Conservation (phyloP, 1,284 basidiomycete species). For the Grifola frondosa region DNA sequence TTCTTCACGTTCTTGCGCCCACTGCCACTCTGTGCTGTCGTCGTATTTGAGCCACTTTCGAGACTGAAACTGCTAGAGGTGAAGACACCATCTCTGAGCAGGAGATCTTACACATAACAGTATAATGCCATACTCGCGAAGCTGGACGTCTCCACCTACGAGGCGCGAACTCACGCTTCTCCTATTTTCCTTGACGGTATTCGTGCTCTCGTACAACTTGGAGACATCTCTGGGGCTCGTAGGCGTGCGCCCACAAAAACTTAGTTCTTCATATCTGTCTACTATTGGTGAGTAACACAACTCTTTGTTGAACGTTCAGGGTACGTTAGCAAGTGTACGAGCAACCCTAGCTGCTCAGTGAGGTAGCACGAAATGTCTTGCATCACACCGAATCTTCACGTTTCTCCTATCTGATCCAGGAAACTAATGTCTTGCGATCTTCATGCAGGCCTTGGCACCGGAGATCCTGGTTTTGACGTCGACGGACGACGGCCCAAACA, state of each 20-base stretch:
- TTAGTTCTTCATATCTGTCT: slow-evolving; percentile 26
- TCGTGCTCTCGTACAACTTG: slow-evolving; percentile 66
- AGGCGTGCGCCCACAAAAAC: slow-evolving; percentile 40
- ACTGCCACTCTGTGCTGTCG: too few species aligned
- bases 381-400: not conserved
- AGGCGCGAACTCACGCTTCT: slow-evolving; percentile 64
- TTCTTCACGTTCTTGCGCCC: too few species aligned
- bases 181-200: slow-evolving; percentile 57
- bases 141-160: slow-evolving; percentile 59
- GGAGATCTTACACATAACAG: not conserved
- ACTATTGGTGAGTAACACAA: slow-evolving; percentile 20
- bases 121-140: slow-evolving; percentile 36
- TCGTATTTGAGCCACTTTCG: too few species aligned
- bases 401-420: slow-evolving; percentile 29
- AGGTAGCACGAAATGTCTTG: not conserved
- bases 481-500: slow-evolving; percentile 51
- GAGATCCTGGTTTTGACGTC: slow-evolving; percentile 32
- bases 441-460: slow-evolving; percentile 38
- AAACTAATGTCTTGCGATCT: slow-evolving; percentile 23
- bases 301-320: too few species aligned
- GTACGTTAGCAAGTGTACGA: too few species aligned
- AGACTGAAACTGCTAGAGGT: too few species aligned
- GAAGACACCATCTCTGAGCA: too few species aligned
- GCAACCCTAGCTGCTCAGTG: not conserved
- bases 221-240: slow-evolving; percentile 53